A percentile compares a stretch with the other conserved stretches of the same genome.
phyloP scores from a whole-genome alignment of 768 basidiomycete genomes.

The Favolaschia claudopus region DNA sequence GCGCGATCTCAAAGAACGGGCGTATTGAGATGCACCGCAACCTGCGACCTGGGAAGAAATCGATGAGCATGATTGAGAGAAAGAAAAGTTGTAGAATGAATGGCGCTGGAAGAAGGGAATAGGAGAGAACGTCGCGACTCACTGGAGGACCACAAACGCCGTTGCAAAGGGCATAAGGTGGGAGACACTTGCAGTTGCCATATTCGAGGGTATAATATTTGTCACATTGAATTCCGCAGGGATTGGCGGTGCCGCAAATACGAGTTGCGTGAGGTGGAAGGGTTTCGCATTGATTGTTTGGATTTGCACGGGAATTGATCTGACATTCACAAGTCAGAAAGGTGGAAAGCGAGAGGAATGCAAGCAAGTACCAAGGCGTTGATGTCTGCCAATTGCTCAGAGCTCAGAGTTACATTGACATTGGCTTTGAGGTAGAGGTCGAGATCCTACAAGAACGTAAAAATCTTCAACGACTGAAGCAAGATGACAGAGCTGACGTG shows the following conservation, averaged over 20 bases:
- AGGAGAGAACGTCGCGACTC: too few species aligned
- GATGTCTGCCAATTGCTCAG: neutral
- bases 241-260: neutral
- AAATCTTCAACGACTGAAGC: neutral
- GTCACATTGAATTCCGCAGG: neutral
- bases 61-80: neutral
- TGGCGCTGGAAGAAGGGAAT: conserved; percentile 22
- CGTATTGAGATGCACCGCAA: too few species aligned
- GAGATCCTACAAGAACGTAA: neutral
- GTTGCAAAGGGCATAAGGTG: too few species aligned
- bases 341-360: too few species aligned
- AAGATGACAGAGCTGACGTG: neutral
- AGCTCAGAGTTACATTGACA: neutral
- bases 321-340: too few species aligned
- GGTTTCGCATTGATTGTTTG: neutral
- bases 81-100: neutral
- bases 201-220: neutral
- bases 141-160: too few species aligned
- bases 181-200: neutral
- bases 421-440: conserved; percentile 14
- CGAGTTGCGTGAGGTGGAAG: conserved; percentile 10
- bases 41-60: too few species aligned
- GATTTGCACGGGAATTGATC: too few species aligned
- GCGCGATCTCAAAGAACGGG: too few species aligned
- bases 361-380: neutral